A percentile compares a stretch with the other conserved stretches of the same genome.
These are phyloP conservation scores for Ceratobasidium theobromae DNA, from an alignment of 1,284 basidiomycete genomes.

Conservation along the genomic window DNA sequence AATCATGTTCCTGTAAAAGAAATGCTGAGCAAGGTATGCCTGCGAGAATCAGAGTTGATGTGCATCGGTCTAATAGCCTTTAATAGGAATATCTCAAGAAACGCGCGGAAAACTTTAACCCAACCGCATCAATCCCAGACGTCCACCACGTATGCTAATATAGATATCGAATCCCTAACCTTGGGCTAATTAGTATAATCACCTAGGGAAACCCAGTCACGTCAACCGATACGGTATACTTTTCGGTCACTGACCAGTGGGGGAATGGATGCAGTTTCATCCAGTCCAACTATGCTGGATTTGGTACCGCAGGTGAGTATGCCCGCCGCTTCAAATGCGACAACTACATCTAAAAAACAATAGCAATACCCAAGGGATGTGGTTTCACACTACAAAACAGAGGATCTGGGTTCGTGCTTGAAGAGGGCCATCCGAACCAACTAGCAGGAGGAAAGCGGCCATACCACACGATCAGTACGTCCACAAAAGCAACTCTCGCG, in stretches of 20 bases:
- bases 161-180: neutral
- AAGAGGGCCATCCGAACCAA: slow-evolving; percentile 81
- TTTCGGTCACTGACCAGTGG: slow-evolving; percentile 83
- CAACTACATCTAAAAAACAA: slow-evolving; percentile 44
- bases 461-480: slow-evolving; percentile 83
- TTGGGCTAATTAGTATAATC: neutral
- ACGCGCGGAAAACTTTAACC: slow-evolving; percentile 80
- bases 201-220: slow-evolving; percentile 73
- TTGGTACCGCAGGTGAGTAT: slow-evolving; percentile 68
- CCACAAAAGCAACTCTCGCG: neutral
- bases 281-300: slow-evolving; percentile 86
- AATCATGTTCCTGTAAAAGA: slow-evolving; percentile 72
- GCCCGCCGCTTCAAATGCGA: neutral
- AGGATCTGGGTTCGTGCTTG: slow-evolving; percentile 80
- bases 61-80: neutral
- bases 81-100: slow-evolving; percentile 73
- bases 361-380: slow-evolving; percentile 85
- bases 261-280: slow-evolving; percentile 96
- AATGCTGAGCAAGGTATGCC: slow-evolving; percentile 71
- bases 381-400: slow-evolving; percentile 97
- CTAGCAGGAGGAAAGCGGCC: slow-evolving; percentile 79
- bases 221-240: slow-evolving; percentile 92
- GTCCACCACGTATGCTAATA: slow-evolving; percentile 61
- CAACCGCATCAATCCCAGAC: slow-evolving; percentile 60
- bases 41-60: neutral